These are phyloP conservation scores for Neurospora sp. DNA, from an alignment of 495 filamentous ascomycete species.

Conservation along the genomic window DNA sequence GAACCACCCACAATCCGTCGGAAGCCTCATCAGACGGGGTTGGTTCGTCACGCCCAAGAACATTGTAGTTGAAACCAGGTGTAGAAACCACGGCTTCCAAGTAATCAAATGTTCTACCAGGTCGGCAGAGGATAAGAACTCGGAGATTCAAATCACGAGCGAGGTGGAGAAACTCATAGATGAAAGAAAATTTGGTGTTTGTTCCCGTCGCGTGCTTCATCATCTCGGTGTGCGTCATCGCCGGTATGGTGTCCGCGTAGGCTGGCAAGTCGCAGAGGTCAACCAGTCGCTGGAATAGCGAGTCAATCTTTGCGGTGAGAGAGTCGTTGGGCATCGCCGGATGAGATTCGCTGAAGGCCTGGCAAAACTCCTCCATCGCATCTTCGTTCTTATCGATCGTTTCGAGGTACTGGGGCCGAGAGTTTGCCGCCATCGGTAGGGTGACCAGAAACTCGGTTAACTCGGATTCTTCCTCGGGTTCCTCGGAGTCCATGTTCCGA, in stretches of 20 bases:
- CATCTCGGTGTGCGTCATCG: conserved; percentile 19
- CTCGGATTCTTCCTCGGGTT: conserved; percentile 5
- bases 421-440: conserved; percentile 29
- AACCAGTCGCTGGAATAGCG: conserved; percentile 26
- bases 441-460: conserved; percentile 26
- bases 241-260: conserved; percentile 23
- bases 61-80: conserved; percentile 13
- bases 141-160: conserved; percentile 23
- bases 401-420: conserved; percentile 29
- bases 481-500: not conserved
- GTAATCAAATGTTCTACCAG: conserved; percentile 28
- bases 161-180: conserved; percentile 29
- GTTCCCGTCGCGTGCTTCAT: conserved; percentile 29
- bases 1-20: conserved; percentile 8
- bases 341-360: conserved; percentile 13
- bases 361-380: conserved; percentile 25
- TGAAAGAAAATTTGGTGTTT: conserved; percentile 37
- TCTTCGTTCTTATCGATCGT: conserved; percentile 24
- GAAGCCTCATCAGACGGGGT: not conserved
- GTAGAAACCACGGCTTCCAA: conserved; percentile 26
- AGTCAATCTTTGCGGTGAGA: conserved; percentile 24
- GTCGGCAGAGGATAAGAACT: conserved; percentile 31
- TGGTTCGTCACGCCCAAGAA: conserved; percentile 6
- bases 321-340: conserved; percentile 15
- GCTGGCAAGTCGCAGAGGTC: conserved; percentile 35